Conservation (phyloP, 2,329 filamentous ascomycete genomes). For the Stachybotrys chlorohalonatus region DNA sequence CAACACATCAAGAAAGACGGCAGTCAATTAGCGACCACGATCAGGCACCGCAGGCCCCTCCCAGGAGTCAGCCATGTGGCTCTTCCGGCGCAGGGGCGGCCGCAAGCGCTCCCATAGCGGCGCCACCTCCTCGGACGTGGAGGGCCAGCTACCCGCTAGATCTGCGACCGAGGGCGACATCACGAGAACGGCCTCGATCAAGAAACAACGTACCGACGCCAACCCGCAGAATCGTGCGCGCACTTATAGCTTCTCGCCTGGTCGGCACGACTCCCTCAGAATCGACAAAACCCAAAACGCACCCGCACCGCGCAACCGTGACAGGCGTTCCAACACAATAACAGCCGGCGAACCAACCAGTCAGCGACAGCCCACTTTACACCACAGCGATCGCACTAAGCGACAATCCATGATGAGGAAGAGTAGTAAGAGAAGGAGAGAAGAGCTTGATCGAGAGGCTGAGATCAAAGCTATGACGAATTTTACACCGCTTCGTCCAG, state of each 20-base stretch:
- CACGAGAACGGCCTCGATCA: constrained; percentile 18
- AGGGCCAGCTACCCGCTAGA: constrained; percentile 30
- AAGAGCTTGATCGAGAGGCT: constrained; percentile 71
- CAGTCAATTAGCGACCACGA: constrained; percentile 9
- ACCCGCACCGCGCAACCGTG: constrained; percentile 12
- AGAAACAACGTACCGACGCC: constrained; percentile 35
- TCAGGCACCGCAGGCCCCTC: constrained; percentile 8
- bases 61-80: constrained; percentile 67
- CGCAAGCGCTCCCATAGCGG: constrained; percentile 47
- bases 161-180: constrained; percentile 21
- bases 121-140: constrained; percentile 44
- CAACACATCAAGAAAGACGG: constrained; percentile 12
- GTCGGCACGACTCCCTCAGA: constrained; percentile 44
- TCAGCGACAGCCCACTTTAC: constrained; percentile 38
- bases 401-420: constrained; percentile 55
- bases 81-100: constrained; percentile 66
- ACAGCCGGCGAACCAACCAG: constrained; percentile 11
- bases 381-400: constrained; percentile 49
- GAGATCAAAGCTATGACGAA: constrained; percentile 81
- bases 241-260: constrained; percentile 54
- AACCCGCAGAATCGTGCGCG: constrained; percentile 39
- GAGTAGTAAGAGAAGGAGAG: constrained; percentile 67
- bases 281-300: constrained; percentile 18
- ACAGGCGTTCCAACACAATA: constrained; percentile 2
- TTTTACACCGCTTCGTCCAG: constrained; percentile 55